Evolutionary conservation across 116 monocot species (phyloP), one percentile per base, ranked within the genome.

Genomic region (Posidonia oceanica): DNA sequence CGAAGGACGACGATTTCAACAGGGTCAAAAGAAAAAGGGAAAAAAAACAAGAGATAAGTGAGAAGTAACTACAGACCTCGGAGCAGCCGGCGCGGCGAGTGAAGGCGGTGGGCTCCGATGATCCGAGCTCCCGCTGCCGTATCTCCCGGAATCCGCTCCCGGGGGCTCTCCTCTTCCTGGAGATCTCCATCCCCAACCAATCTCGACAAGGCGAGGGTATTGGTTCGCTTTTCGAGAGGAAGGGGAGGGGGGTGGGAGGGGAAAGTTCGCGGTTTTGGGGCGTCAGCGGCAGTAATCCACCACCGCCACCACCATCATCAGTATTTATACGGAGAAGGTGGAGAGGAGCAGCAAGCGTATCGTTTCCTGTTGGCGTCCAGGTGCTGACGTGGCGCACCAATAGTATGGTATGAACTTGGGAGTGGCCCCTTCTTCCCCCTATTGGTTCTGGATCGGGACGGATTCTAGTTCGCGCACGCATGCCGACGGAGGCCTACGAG

Each of bases 91-190:
- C 39, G 36, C 40, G 37, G 37, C 68, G 75, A 58, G 68, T 20
- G 40, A 75, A 75, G 51, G 23, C 38, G 36, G 52, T 18, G 22
- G 62, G 68, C 17, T 37, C 62, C 6, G 22, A 37, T 13, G 53
- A 52, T 5, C 75, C 69, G 52, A 75, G 60, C 52, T 75, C 62
- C 54, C 75, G 69, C 69, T 48, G 36, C 39, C 38, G 44, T 37
- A 69, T 36, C 53, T 61, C 69, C 48, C 22, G 44, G 62, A 69
- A 60, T 10, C 59, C 69, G 37, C 52, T 68, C 36, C 67, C 51
- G 3, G 40, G 59, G 6, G 12, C 17, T 38, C 36, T 42, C 20
- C 64, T 39, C 36, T 39, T 55, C 70, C 58, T 11, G 75, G 53
- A 23, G 53, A 40, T 69, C 21, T 51, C 59, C 61, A 69, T 75